Base-by-base conservation (phyloP, 108 stramenopile genomes). In the Pseudonitzschia delicatissima region DNA sequence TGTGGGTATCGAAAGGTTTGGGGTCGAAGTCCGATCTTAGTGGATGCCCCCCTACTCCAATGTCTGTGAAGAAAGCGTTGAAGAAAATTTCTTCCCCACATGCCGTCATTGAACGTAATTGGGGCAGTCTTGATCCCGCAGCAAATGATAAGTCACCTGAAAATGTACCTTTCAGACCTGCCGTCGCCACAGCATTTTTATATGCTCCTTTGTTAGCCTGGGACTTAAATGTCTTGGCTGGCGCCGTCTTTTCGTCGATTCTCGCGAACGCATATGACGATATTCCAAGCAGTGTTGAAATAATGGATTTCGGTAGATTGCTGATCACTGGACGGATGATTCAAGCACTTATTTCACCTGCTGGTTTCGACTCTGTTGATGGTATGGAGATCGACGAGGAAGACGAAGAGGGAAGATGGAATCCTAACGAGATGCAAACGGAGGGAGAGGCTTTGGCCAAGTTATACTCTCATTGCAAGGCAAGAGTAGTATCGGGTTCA, bases 141-240 rank as follows among this genome's bases (percentile, higher is more conserved):
- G 53, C 51, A 37, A 36, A 49, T 21, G 6, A 31, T 49, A 47
- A 21, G 48, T 66, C 59, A 29, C 15, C 62, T 6, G 28, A 50
- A 31, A 57, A 15, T 1, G 17, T 64, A 0, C 85, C 87, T 15
- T 94, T 91, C 67, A 86, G 93, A 55, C 93, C 90, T 21, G 88
- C 80, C 21, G 79, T 91, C 2, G 91, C 91, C 17, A 77, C 68
- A 33, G 84, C 87, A 4, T 95, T 86, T 64, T 72, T 91, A n/a
- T 91, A 89, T 58, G 73, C 80, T 17, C 94, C 94, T 42, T 37
- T 92, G 13, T 77, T 95, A 23, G 79, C 88, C n/a, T 95, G 94
- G 94, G 94, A 95, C 66, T 68, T 95, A 49, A 89, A 77, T 62
- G 87, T 81, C 7, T 76, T 90, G 9, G 77, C 90, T 29, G 94